Percentiles rank a stretch among this genome's conserved stretches.
Conservation (phyloP, 1,284 basidiomycete genomes). For the Vanrija humicola region DNA sequence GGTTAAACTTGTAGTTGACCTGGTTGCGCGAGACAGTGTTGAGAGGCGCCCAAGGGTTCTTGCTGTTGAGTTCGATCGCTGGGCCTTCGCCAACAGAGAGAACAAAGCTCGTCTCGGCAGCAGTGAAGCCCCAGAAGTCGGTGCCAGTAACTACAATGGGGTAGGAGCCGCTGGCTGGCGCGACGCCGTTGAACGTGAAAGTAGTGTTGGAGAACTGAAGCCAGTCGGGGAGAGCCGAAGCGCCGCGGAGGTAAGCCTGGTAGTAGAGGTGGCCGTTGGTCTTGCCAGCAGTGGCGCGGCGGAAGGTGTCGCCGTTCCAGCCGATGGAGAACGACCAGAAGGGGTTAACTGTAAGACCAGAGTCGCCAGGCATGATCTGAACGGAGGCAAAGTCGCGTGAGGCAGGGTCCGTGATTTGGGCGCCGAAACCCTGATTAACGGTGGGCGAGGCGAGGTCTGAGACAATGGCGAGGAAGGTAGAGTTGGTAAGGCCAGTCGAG, state of each 20-base stretch:
- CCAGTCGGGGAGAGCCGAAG: conserved; percentile 51
- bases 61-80: conserved; percentile 27
- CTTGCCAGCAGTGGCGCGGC: conserved; percentile 31
- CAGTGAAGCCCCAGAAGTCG: conserved; percentile 49
- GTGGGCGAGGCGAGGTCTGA: conserved; percentile 40
- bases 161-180: conserved; percentile 47
- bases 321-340: conserved; percentile 56
- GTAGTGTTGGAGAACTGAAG: conserved; percentile 53
- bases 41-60: conserved; percentile 23
- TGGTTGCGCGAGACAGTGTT: conserved; percentile 29
- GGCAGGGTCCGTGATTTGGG: conserved; percentile 43
- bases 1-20: conserved; percentile 32
- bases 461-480: conserved; percentile 47
- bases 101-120: conserved; percentile 46
- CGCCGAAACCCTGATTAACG: conserved; percentile 40
- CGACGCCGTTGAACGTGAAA: conserved; percentile 54
- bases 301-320: conserved; percentile 50
- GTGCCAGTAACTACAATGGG: conserved; percentile 46
- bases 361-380: conserved; percentile 34
- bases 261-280: conserved; percentile 38
- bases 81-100: conserved; percentile 43
- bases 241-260: conserved; percentile 47
- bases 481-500: conserved; percentile 22
- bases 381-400: conserved; percentile 41
- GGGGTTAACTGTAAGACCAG: conserved; percentile 47